Evolutionary conservation across 2,329 filamentous ascomycete genomes (phyloP).

Genomic region (Septoria petroselini): DNA sequence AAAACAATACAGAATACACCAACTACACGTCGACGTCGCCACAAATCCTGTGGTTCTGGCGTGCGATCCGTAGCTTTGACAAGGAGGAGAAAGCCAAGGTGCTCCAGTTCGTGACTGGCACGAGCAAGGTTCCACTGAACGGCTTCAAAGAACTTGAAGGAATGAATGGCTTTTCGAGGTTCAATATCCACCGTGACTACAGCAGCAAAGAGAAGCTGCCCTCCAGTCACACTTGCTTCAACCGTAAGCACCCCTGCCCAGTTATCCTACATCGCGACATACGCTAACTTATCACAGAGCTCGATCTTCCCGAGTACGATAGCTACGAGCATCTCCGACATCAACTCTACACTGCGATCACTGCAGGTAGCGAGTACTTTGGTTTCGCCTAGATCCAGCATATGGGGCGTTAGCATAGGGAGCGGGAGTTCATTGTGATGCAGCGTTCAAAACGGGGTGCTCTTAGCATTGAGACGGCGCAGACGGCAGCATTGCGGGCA

Average conservation of each 20-base stretch:
- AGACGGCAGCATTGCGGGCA: neutral
- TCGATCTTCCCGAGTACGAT: conserved; percentile 97
- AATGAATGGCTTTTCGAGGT: conserved; percentile 96
- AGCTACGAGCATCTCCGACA: conserved; percentile 86
- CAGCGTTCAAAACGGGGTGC: conserved; percentile 1
- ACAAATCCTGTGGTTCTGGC: conserved; percentile 99
- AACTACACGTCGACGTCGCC: conserved; percentile 93
- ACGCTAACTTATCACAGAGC: conserved; percentile 61
- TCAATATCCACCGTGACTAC: conserved; percentile 98
- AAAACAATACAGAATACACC: conserved; percentile 97
- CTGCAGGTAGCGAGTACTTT: conserved; percentile 95
- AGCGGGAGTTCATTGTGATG: neutral
- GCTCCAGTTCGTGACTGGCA: conserved; percentile 96
- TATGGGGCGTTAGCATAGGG: too few species aligned
- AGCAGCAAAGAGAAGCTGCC: conserved; percentile 93
- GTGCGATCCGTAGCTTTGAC: conserved; percentile 92
- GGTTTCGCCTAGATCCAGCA: conserved; percentile 72
- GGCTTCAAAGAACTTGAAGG: conserved; percentile 98
- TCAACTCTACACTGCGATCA: conserved; percentile 91
- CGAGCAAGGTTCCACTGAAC: conserved; percentile 95
- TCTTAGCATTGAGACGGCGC: conserved; percentile 15
- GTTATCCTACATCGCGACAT: conserved; percentile 5
- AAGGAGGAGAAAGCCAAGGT: conserved; percentile 98
- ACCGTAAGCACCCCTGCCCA: conserved; percentile 67
- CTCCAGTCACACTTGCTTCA: conserved; percentile 98